A percentile compares a stretch with the other conserved stretches of the same genome.
Conservation (phyloP, 2,329 filamentous ascomycete species). For the Torrubiellomyces zombiae region DNA sequence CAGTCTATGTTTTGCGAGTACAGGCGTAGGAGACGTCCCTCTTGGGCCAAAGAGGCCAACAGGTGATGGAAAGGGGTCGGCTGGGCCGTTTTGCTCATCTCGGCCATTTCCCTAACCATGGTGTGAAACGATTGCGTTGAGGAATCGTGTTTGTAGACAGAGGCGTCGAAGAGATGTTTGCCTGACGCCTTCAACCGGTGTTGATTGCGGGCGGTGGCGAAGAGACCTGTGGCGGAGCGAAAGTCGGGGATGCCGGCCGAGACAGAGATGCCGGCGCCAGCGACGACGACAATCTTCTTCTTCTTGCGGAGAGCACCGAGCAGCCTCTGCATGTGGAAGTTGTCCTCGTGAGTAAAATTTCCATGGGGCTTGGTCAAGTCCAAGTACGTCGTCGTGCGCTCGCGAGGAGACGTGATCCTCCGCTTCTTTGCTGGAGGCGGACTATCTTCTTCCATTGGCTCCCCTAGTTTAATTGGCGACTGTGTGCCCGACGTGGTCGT, state of each 20-base stretch:
- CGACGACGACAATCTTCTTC: constrained; percentile 93
- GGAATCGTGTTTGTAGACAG: constrained; percentile 83
- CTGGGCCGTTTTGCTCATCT: constrained; percentile 57
- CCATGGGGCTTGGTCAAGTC: constrained; percentile 44
- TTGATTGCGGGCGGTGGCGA: constrained; percentile 67
- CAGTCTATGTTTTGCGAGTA: constrained; percentile 97
- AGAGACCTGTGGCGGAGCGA: constrained; percentile 77
- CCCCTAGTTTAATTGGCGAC: constrained; percentile 30
- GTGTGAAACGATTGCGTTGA: constrained; percentile 85
- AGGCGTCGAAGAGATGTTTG: constrained; percentile 92
- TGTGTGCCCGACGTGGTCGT: constrained; percentile 30
- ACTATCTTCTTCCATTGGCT: constrained; percentile 33
- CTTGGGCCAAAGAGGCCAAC: constrained; percentile 73
- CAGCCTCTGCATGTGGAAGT: constrained; percentile 48
- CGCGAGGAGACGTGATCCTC: constrained; percentile 39
- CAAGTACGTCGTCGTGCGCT: constrained; percentile 68
- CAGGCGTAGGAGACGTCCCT: constrained; percentile 72
- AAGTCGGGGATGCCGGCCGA: constrained; percentile 96
- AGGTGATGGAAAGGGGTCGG: constrained; percentile 89
- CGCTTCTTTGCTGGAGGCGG: constrained; percentile 62
- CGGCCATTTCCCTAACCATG: constrained; percentile 83
- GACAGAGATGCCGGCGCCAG: constrained; percentile 91
- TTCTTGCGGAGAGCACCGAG: constrained; percentile 65
- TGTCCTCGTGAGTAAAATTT: constrained; percentile 27
- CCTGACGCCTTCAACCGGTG: constrained; percentile 82